phyloP scores from a whole-genome alignment of 164 flowering plant genomes.

The Santalum album region DNA sequence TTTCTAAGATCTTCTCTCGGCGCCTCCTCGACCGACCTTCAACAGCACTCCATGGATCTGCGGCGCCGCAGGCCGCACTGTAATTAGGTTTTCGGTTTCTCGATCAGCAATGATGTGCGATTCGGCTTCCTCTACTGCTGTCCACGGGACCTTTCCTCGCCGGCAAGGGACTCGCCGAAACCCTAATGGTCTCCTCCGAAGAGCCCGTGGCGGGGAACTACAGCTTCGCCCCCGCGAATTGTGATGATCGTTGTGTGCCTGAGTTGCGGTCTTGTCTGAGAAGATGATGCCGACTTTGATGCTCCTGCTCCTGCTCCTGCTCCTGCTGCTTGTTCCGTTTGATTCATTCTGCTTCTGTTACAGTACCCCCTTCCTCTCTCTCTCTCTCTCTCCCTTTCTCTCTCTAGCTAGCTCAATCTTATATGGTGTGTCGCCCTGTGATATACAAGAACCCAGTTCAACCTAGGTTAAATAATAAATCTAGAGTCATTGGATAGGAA shows the following conservation, averaged over 20 bases:
- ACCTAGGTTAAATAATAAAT: no score
- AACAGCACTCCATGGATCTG: conserved; percentile 35
- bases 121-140: no score
- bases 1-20: conserved; percentile 5
- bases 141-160: conserved; percentile 10
- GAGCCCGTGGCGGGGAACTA: conserved; percentile 3
- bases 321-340: conserved; percentile 22
- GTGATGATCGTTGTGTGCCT: conserved; percentile 22
- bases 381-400: not conserved
- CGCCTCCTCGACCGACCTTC: conserved; percentile 7
- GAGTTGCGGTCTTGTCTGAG: conserved; percentile 12
- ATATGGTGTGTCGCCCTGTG: no score
- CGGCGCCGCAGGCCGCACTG: not conserved
- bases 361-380: conserved; percentile 17
- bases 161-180: conserved; percentile 6
- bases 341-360: conserved; percentile 14
- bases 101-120: no score
- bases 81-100: conserved; percentile 22
- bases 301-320: conserved; percentile 20
- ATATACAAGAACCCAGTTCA: no score
- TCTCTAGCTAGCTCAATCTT: no score
- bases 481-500: no score
- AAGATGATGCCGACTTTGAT: conserved; percentile 25
- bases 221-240: conserved; percentile 7
- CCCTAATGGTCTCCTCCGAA: conserved; percentile 1